Percentiles rank a stretch among this genome's conserved stretches.
Evolutionary conservation across 139 green algal genomes (phyloP).

Genomic region (Raphidocelis subcapitata): DNA sequence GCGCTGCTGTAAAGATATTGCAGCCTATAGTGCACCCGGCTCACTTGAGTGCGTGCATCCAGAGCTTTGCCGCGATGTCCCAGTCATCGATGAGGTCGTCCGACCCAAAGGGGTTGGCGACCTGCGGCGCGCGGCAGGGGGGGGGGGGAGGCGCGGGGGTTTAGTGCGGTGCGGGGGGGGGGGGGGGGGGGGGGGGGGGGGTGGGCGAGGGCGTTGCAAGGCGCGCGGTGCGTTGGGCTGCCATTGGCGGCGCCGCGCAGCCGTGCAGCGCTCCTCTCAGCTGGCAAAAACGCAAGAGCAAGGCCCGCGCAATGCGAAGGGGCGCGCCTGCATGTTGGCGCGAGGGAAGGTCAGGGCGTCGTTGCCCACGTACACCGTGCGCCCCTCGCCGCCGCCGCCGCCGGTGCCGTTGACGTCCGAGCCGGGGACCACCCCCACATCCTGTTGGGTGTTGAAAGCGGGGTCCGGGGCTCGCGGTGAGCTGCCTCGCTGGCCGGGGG

Average conservation of each 20-base stretch:
- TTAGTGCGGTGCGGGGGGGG: not conserved
- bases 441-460: conserved; percentile 1
- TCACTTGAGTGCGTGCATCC: conserved; percentile 74
- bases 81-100: conserved; percentile 72
- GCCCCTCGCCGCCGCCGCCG: conserved; percentile 10
- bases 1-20: not conserved
- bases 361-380: conserved; percentile 47
- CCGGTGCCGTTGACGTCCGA: conserved; percentile 4
- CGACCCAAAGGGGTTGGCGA: conserved; percentile 51
- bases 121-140: conserved; percentile 34
- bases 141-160: not conserved
- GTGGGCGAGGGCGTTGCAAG: not conserved
- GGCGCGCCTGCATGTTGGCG: conserved; percentile 66
- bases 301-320: no score
- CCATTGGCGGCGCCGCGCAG: no score
- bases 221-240: no score
- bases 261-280: no score
- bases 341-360: conserved; percentile 46
- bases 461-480: no score
- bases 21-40: no score
- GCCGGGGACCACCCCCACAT: not conserved
- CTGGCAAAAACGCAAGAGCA: no score
- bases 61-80: conserved; percentile 76
- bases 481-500: no score
- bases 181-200: not conserved